A percentile compares a stretch with the other conserved stretches of the same genome.
Conservation (phyloP, 768 basidiomycete species). For the Lentinula raphanica region DNA sequence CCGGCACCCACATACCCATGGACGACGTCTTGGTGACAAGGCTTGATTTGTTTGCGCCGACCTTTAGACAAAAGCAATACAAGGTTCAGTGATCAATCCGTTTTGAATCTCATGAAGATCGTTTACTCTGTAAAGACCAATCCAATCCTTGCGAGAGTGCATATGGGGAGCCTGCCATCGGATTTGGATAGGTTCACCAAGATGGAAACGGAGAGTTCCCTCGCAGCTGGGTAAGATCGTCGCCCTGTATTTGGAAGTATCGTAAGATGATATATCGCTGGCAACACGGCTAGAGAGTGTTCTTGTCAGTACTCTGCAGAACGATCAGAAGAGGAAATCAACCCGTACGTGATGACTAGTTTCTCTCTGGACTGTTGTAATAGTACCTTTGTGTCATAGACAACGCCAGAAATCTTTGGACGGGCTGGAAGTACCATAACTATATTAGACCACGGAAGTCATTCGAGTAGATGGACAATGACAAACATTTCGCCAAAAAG, state of each 20-base stretch:
- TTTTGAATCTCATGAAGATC: no score
- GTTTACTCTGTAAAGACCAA: conserved; percentile 79
- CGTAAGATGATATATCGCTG: conserved; percentile 74
- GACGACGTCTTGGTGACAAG: conserved; percentile 82
- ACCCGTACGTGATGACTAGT: conserved; percentile 89
- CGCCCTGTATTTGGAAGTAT: conserved; percentile 74
- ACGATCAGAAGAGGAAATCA: conserved; percentile 8
- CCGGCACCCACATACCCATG: conserved; percentile 88
- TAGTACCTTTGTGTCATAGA: conserved; percentile 89
- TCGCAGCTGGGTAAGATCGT: conserved; percentile 49
- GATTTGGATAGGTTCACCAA: conserved; percentile 85
- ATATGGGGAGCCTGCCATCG: conserved; percentile 82
- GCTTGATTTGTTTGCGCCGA: conserved; percentile 82
- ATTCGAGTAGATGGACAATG: neutral
- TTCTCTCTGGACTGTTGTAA: conserved; percentile 88
- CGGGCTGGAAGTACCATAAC: conserved; percentile 50
- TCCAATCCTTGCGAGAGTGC: conserved; percentile 93
- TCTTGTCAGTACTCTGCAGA: neutral
- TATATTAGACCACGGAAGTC: neutral
- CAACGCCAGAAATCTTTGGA: conserved; percentile 81
- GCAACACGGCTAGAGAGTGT: conserved; percentile 62
- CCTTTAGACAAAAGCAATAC: conserved; percentile 30
- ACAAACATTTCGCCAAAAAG: conserved; percentile 84
- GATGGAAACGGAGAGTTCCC: conserved; percentile 63
- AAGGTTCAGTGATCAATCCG: neutral